Base-by-base conservation (phyloP, 768 basidiomycete species). In the Brasilioporus rufonigricans region DNA sequence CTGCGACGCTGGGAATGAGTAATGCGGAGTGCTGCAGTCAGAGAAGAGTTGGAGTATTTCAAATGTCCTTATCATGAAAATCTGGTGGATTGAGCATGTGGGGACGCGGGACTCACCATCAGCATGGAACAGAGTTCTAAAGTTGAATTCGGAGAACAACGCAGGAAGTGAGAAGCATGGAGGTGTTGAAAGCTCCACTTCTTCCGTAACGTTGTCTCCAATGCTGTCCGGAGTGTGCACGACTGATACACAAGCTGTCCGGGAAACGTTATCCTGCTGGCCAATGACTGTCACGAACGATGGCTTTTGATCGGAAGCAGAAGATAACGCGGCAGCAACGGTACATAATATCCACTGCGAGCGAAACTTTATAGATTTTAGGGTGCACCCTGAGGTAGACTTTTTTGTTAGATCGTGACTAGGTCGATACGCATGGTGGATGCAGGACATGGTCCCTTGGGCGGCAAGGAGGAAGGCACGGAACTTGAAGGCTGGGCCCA, bases 341-440 rank as follows among this genome's bases (percentile, higher is more conserved):
- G 38, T 58, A 73, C 70, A 73, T 73, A 71, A 71, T 73, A 67
- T 52, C 26, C 49, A 51, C 52, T 64, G 65, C 55, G 53, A 57
- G 29, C 49, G 53, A 53, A 63, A 59, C 65, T 56, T 65, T 60
- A 58, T 52, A 52, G 31, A 50, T 55, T 67, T 63, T 59, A 58
- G 70, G 70, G 70, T 71, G 58, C 60, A 61, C 70, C 70, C 70
- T 71, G 70, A 66, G 31, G 48, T 49, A 56, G 57, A 52, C 35
- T 32, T 52, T 55, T 47, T 55, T 49, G 54, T 56, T 55, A 40
- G 45, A 58, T 53, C 58, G 53, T 56, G 58, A 57, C 41, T 50
- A 47, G 55, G 48, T 36, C 24, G 8, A 44, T 41, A n/a, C 16
- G 19, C 57, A 61, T 26, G 48, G 45, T 55, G 43, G 53, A 57